phyloP scores from a whole-genome alignment of 768 basidiomycete species.

The Tulasnella sp. region DNA sequence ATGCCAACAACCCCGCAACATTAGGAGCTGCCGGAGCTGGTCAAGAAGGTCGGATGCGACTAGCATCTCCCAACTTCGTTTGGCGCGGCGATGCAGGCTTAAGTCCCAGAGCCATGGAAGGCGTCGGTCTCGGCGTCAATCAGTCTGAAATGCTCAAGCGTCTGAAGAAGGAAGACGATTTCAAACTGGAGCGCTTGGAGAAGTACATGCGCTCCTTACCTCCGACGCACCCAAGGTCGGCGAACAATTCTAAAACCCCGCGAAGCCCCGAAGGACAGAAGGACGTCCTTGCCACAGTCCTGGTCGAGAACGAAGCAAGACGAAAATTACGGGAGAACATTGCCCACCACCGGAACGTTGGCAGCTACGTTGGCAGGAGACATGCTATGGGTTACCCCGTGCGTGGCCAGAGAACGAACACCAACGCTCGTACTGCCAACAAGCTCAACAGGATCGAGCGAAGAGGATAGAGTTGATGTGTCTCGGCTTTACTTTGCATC shows the following conservation, averaged over 20 bases:
- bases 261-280: slow-evolving; percentile 24
- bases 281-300: slow-evolving; percentile 70
- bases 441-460: slow-evolving; percentile 86
- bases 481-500: not conserved
- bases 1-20: slow-evolving; percentile 15
- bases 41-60: not conserved
- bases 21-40: slow-evolving; percentile 22
- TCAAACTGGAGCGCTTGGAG: not conserved
- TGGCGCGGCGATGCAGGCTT: slow-evolving; percentile 20
- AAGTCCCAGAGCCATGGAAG: slow-evolving; percentile 16
- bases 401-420: slow-evolving; percentile 88
- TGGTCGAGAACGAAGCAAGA: slow-evolving; percentile 83
- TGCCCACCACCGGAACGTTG: slow-evolving; percentile 87
- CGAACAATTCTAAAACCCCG: slow-evolving; percentile 36
- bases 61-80: slow-evolving; percentile 7
- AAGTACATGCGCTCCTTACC: slow-evolving; percentile 37
- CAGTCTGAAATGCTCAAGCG: slow-evolving; percentile 22
- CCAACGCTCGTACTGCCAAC: slow-evolving; percentile 84
- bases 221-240: slow-evolving; percentile 40
- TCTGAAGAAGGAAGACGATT: slow-evolving; percentile 19
- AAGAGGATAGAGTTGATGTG: slow-evolving; percentile 10
- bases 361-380: slow-evolving; percentile 86
- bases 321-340: slow-evolving; percentile 86
- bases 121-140: slow-evolving; percentile 15
- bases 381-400: slow-evolving; percentile 94